Percentiles rank a stretch among this genome's conserved stretches.
These are phyloP conservation scores for Ogataea populi-albae DNA, from an alignment of 805 yeast species.

Conservation along the genomic window DNA sequence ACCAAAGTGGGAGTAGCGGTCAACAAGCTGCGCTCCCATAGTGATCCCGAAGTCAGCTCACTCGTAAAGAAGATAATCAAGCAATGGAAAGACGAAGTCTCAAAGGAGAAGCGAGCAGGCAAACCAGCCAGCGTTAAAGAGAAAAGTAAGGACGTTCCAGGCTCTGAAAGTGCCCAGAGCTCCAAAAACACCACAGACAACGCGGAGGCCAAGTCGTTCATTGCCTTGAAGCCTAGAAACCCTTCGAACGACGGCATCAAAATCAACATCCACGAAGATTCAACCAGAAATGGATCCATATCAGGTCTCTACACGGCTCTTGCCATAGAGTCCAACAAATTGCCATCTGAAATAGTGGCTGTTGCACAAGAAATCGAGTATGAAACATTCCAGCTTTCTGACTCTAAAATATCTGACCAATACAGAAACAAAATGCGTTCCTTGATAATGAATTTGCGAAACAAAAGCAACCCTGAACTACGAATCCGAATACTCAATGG, in stretches of 20 bases:
- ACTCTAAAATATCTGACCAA: slow-evolving; percentile 51
- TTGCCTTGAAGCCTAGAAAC: slow-evolving; percentile 61
- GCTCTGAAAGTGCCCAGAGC: slow-evolving; percentile 17
- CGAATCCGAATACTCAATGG: slow-evolving; percentile 65
- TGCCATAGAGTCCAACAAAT: slow-evolving; percentile 67
- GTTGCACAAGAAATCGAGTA: slow-evolving; percentile 71
- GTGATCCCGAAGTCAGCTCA: slow-evolving; percentile 62
- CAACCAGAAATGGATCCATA: slow-evolving; percentile 80
- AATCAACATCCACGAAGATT: slow-evolving; percentile 64
- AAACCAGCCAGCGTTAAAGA: slow-evolving; percentile 13
- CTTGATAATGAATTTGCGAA: slow-evolving; percentile 80
- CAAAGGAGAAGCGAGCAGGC: slow-evolving; percentile 49
- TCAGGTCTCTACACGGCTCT: slow-evolving; percentile 84
- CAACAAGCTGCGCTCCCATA: slow-evolving; percentile 73
- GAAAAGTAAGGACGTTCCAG: slow-evolving; percentile 1
- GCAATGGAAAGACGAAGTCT: slow-evolving; percentile 88
- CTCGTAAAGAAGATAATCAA: slow-evolving; percentile 81
- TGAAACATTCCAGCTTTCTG: slow-evolving; percentile 62
- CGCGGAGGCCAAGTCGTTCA: slow-evolving; percentile 33
- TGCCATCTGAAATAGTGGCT: slow-evolving; percentile 51
- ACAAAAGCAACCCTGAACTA: slow-evolving; percentile 84
- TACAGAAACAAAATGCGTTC: slow-evolving; percentile 86
- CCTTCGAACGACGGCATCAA: slow-evolving; percentile 79
- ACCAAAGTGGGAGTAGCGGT: slow-evolving; percentile 98
- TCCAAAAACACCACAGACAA: slow-evolving; percentile 17